Evolutionary conservation across 2,329 filamentous ascomycete species (phyloP).

Genomic region (Sporothrix phasma): DNA sequence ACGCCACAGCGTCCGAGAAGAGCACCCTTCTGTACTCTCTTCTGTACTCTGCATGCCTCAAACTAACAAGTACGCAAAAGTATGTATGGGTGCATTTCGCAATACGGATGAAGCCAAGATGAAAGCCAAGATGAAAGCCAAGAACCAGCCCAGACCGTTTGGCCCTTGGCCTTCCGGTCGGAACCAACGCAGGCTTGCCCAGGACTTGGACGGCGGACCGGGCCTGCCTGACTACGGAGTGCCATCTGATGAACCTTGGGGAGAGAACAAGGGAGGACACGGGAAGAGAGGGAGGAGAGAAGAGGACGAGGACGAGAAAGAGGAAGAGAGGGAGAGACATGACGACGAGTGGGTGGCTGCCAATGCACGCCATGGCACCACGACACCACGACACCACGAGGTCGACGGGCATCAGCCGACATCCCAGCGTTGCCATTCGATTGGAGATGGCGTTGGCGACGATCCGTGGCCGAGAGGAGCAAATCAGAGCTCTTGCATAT

Average conservation of each 20-base stretch:
- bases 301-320: background rate
- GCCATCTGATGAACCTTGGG: background rate
- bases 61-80: no score
- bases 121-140: no score
- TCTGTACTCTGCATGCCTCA: no score
- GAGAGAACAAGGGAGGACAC: background rate
- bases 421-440: constrained; percentile 8
- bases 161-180: no score
- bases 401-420: constrained; percentile 9
- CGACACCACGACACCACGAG: no score
- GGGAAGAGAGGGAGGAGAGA: background rate
- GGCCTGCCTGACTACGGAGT: no score
- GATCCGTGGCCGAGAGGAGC: background rate
- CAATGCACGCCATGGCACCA: background rate
- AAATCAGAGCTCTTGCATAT: constrained; percentile 1
- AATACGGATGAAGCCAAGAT: no score
- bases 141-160: no score
- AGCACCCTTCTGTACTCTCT: no score
- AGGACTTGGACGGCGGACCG: background rate
- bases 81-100: background rate
- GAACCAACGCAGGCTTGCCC: no score
- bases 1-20: no score
- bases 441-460: background rate
- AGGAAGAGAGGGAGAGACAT: no score
- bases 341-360: background rate